Percentiles rank a stretch among this genome's conserved stretches.
phyloP scores from a whole-genome alignment of 2,329 filamentous ascomycete genomes.

The Pseudogymnoascus sp. region DNA sequence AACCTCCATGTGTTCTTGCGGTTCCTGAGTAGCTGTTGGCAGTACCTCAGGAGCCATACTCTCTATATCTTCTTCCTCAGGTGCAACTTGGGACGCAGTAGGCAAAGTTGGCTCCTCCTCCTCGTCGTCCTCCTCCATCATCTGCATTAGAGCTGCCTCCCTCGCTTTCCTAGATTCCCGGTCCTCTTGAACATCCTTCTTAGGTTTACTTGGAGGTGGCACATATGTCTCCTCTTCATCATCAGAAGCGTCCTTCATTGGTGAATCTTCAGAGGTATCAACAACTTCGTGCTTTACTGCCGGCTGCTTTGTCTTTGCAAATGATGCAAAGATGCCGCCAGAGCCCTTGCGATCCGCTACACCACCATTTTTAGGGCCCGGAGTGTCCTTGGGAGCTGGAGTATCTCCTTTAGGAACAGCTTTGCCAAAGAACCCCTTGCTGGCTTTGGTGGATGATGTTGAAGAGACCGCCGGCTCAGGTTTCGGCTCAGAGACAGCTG shows the following conservation, averaged over 20 bases:
- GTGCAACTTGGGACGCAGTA: not conserved
- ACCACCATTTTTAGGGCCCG: constrained; percentile 17
- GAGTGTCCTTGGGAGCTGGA: constrained; percentile 20
- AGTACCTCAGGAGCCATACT: not conserved
- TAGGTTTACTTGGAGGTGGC: constrained; percentile 30
- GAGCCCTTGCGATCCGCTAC: constrained; percentile 51
- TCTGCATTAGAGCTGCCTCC: constrained; percentile 56
- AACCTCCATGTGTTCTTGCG: constrained; percentile 40
- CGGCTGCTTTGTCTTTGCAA: constrained; percentile 62
- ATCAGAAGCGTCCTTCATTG: constrained; percentile 20
- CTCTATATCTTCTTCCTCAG: constrained; percentile 11
- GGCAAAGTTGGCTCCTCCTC: constrained; percentile 27
- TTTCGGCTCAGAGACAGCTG: constrained; percentile 16
- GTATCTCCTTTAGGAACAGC: constrained; percentile 15
- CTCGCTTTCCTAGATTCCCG: constrained; percentile 49
- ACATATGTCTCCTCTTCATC: constrained; percentile 34
- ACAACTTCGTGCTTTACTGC: constrained; percentile 31
- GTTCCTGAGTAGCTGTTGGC: constrained; percentile 34
- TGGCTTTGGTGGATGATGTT: constrained; percentile 13
- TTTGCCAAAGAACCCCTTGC: constrained; percentile 31
- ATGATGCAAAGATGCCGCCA: constrained; percentile 65
- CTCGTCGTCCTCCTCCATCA: constrained; percentile 68
- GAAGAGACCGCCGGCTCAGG: constrained; percentile 9
- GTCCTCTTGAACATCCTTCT: constrained; percentile 23
- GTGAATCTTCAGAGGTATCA: constrained; percentile 37